phyloP scores from a whole-genome alignment of 2,329 filamentous ascomycete genomes.

The Botrytis medusae region DNA sequence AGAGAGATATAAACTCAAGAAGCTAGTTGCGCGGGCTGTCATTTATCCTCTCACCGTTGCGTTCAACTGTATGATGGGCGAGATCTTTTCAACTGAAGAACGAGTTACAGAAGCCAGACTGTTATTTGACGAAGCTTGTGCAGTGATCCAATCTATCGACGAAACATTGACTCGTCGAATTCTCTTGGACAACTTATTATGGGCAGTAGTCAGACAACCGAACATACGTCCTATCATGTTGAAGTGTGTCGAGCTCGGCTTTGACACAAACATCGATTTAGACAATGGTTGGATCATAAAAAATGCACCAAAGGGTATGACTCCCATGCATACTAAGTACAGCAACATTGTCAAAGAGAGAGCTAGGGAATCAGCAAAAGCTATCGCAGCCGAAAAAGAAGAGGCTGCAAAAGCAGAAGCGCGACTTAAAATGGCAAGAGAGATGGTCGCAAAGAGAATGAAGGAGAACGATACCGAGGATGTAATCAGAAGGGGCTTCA shows the following conservation, averaged over 20 bases:
- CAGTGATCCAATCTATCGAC: not conserved
- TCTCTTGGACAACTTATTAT: conserved; percentile 7
- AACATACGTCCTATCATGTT: not conserved
- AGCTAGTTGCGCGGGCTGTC: conserved; percentile 1
- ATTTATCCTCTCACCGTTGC: conserved; percentile 14
- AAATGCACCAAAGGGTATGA: not conserved
- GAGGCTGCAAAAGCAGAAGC: not conserved
- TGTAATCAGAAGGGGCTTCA: not conserved
- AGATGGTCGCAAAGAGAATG: not conserved
- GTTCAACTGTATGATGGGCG: conserved; percentile 13
- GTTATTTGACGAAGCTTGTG: conserved; percentile 11
- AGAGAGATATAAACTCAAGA: conserved; percentile 8
- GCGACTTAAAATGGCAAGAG: not conserved
- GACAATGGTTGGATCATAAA: conserved; percentile 18
- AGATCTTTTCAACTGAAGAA: conserved; percentile 16
- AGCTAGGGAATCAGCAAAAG: conserved; percentile 1
- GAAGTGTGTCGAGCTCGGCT: not conserved
- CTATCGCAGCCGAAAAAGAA: not conserved
- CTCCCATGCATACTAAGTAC: not conserved
- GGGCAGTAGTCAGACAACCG: conserved; percentile 5
- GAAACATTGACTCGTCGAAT: not conserved
- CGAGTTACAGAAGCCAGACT: not conserved
- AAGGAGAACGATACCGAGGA: not conserved
- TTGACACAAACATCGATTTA: conserved; percentile 5
- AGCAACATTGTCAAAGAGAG: conserved; percentile 3